Evolutionary conservation across 2,329 filamentous ascomycete species (phyloP).

Genomic region (Podosphaera aphanis): DNA sequence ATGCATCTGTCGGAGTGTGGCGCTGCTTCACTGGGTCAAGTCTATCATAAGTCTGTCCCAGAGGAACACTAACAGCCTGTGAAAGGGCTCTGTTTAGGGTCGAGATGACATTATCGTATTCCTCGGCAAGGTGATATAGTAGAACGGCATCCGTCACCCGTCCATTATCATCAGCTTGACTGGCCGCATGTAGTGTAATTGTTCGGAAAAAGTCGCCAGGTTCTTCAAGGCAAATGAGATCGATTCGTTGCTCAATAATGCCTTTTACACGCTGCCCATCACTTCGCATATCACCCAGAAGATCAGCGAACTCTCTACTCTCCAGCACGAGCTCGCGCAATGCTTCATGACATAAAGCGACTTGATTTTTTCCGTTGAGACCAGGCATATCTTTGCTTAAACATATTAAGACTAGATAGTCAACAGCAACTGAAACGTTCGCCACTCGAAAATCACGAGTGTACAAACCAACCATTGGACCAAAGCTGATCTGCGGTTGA

Average conservation of each 20-base stretch:
- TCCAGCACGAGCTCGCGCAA: slow-evolving; percentile 88
- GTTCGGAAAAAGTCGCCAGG: slow-evolving; percentile 69
- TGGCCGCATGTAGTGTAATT: slow-evolving; percentile 82
- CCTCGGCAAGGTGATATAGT: slow-evolving; percentile 78
- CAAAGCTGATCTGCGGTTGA: slow-evolving; percentile 76
- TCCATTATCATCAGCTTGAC: slow-evolving; percentile 82
- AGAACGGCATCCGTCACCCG: slow-evolving; percentile 83
- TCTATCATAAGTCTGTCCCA: slow-evolving; percentile 58
- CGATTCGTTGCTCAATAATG: slow-evolving; percentile 64
- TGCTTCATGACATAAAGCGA: slow-evolving; percentile 70
- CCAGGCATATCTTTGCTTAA: slow-evolving; percentile 67
- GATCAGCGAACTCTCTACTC: slow-evolving; percentile 79
- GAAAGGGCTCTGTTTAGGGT: slow-evolving; percentile 80
- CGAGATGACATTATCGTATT: slow-evolving; percentile 81
- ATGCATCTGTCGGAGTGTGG: slow-evolving; percentile 3
- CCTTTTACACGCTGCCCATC: slow-evolving; percentile 73
- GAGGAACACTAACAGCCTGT: slow-evolving; percentile 66
- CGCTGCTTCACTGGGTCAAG: slow-evolving; percentile 29
- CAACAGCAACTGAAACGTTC: slow-evolving; percentile 69
- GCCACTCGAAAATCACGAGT: slow-evolving; percentile 87
- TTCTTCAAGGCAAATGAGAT: slow-evolving; percentile 56
- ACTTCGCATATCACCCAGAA: slow-evolving; percentile 73
- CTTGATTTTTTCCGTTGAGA: slow-evolving; percentile 51
- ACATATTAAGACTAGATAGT: slow-evolving; percentile 80
- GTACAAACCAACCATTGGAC: slow-evolving; percentile 80